Evolutionary conservation across 108 stramenopile species (phyloP).

Genomic region (Pseudonitzschia delicatissima): DNA sequence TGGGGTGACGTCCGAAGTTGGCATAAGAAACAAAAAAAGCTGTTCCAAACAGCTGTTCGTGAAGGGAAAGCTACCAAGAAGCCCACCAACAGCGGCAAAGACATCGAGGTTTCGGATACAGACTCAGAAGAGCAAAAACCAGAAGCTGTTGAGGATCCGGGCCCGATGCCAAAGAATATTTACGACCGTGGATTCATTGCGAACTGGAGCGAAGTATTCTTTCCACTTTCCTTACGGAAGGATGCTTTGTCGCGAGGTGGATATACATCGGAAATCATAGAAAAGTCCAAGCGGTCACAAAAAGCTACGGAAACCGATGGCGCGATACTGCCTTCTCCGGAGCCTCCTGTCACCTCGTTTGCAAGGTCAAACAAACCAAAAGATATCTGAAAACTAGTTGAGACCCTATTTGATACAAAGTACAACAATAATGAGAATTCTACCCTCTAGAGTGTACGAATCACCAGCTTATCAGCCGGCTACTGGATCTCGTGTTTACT

Average conservation of each 20-base stretch:
- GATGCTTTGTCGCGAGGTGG: constrained; percentile 32
- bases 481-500: too few species aligned
- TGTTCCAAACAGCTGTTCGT: constrained; percentile 56
- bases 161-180: constrained; percentile 68
- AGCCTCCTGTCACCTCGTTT: too few species aligned
- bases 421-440: too few species aligned
- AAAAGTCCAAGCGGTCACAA: constrained; percentile 17
- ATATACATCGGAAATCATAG: constrained; percentile 1
- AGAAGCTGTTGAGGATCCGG: constrained; percentile 57
- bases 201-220: constrained; percentile 77
- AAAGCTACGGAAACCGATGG: constrained; percentile 36
- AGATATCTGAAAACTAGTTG: constrained; percentile 6
- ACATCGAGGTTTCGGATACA: constrained; percentile 50
- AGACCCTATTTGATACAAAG: too few species aligned
- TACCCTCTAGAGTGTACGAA: too few species aligned
- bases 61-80: constrained; percentile 22
- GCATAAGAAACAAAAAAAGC: constrained; percentile 57
- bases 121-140: not conserved
- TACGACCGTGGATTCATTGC: constrained; percentile 66
- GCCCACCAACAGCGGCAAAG: constrained; percentile 1
- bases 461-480: too few species aligned
- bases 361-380: constrained; percentile 1
- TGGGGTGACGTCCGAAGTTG: constrained; percentile 68
- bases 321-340: not conserved
- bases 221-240: constrained; percentile 61